Base-by-base conservation (phyloP, 1,284 basidiomycete species). In the Ustilago trichophora region DNA sequence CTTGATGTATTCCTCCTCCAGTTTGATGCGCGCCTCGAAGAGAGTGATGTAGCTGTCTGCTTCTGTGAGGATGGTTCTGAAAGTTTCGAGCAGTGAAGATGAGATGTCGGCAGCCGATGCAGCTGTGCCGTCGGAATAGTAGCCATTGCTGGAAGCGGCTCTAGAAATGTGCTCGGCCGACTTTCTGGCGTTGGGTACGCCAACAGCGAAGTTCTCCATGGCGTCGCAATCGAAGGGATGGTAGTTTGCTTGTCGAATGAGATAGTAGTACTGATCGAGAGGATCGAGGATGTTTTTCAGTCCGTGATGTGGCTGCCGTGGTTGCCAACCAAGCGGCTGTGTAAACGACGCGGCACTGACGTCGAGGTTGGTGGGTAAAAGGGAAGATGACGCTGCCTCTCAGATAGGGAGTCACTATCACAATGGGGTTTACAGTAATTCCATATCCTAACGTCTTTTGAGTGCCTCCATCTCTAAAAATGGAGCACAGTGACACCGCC, bases 1-100 rank as follows among this genome's bases (percentile, higher is more conserved):
- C 7, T 48, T 45, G 25, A 78, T 51, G 55, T 80, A 76, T 21
- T 80, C 76, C 32, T 80, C 78, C 53, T 80, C 78, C 10, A 77
- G 41, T 27, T 72, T 72, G 41, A 77, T 59, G 19, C 77, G 58
- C n/a, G 57, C 49, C 38, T 80, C 76, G 45, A 64, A 76, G 21
- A 67, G 56, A 2, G 51, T 54, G 32, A 78, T 56, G 40, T 80
- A 80, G 44, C 73, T 67, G 15, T 80, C 77, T 1, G 63, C 70
- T 51, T 80, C 77, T 15, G 53, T 51, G 35, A 78, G 55, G 37
- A 65, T 63, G 35, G 59, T 62, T 35, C 65, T 55, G 42, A 78
- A 74, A 2, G 73, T 73, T 18, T 74, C 72, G 26, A 72, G 63
- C 13, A 80, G 55, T 8, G 66, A 62, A 19, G 40, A 46, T 1